These are phyloP conservation scores for Xylaria bambusicola DNA, from an alignment of 495 filamentous ascomycete species.

Conservation along the genomic window DNA sequence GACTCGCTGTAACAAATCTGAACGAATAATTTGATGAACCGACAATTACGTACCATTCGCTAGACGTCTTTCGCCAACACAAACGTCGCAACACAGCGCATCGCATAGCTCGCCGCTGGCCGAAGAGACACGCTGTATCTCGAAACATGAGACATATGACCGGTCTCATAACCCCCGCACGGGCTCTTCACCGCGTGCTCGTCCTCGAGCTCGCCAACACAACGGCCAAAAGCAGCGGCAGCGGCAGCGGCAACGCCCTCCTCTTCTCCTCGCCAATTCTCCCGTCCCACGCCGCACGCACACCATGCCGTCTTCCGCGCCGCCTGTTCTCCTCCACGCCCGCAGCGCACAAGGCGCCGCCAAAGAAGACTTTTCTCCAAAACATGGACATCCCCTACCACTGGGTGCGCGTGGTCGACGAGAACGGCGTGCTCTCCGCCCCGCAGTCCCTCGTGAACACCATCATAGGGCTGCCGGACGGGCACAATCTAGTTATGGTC, in stretches of 20 bases:
- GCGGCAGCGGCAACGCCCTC: not conserved
- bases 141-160: slow-evolving; percentile 22
- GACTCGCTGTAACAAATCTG: too few relatives aligned
- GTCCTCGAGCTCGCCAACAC: slow-evolving; percentile 23
- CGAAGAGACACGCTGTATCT: not conserved
- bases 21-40: too few relatives aligned
- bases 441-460: slow-evolving; percentile 45
- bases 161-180: slow-evolving; percentile 28
- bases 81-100: not conserved
- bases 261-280: too few relatives aligned
- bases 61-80: too few relatives aligned
- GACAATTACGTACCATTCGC: too few relatives aligned
- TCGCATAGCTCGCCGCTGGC: not conserved
- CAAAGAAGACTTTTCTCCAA: slow-evolving; percentile 28
- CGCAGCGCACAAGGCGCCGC: too few relatives aligned
- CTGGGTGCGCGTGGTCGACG: slow-evolving; percentile 57
- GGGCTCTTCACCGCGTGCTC: slow-evolving; percentile 29
- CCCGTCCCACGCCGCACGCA: too few relatives aligned
- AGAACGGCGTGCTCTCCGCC: slow-evolving; percentile 46
- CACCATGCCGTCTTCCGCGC: too few relatives aligned
- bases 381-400: slow-evolving; percentile 59
- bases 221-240: slow-evolving; percentile 8
- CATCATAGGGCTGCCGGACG: slow-evolving; percentile 52
- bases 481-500: slow-evolving; percentile 62
- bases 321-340: too few relatives aligned